These are phyloP conservation scores for Afroboletus lepidellus DNA, from an alignment of 1,284 basidiomycete genomes.

Conservation along the genomic window DNA sequence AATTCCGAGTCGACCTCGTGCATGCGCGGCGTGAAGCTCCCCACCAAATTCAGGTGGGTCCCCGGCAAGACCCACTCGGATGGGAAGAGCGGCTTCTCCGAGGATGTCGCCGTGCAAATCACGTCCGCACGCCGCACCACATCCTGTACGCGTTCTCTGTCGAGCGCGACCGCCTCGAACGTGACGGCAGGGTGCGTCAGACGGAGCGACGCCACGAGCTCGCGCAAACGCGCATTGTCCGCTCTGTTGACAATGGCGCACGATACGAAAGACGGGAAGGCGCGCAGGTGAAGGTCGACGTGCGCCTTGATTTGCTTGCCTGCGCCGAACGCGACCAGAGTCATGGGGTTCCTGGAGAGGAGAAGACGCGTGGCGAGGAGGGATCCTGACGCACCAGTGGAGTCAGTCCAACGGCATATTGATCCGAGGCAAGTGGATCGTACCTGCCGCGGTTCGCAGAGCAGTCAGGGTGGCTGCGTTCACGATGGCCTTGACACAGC, in stretches of 20 bases:
- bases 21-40: conserved; percentile 84
- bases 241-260: conserved; percentile 66
- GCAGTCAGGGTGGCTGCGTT: conserved; percentile 79
- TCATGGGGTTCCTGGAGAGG: conserved; percentile 41
- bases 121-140: conserved; percentile 48
- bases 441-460: conserved; percentile 77
- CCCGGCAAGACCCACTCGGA: conserved; percentile 58
- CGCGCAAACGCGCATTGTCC: conserved; percentile 43
- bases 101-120: conserved; percentile 77
- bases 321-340: conserved; percentile 71
- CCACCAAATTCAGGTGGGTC: conserved; percentile 74
- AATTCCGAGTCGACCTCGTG: conserved; percentile 66
- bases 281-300: conserved; percentile 57
- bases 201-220: conserved; percentile 44
- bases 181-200: conserved; percentile 40
- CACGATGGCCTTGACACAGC: conserved; percentile 66
- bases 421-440: conserved; percentile 14
- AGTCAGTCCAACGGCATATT: not conserved
- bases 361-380: conserved; percentile 64
- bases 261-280: conserved; percentile 52
- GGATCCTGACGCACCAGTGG: conserved; percentile 60
- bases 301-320: conserved; percentile 71
- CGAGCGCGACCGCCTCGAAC: conserved; percentile 27
- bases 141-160: conserved; percentile 16
- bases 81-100: conserved; percentile 68